phyloP scores from a whole-genome alignment of 345 rosid species.

The Melaleuca quinquenervia region DNA sequence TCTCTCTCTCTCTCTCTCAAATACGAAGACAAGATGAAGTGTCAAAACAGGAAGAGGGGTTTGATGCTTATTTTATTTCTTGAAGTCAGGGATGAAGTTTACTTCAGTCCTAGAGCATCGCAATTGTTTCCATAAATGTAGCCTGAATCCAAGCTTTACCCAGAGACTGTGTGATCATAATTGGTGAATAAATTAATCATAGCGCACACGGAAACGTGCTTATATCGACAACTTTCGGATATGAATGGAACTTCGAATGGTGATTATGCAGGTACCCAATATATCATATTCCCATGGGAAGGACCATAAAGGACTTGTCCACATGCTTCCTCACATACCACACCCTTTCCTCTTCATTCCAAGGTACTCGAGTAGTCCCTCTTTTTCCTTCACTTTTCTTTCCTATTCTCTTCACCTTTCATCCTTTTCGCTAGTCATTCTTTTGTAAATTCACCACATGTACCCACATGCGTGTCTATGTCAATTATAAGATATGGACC shows the following conservation, averaged over 20 bases:
- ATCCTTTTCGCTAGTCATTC: neutral
- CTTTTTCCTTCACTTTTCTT: neutral
- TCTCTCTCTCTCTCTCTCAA: neutral
- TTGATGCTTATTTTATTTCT: neutral
- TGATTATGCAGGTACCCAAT: constrained; percentile 31
- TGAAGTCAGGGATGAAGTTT: neutral
- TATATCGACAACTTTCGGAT: neutral
- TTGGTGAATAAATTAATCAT: neutral
- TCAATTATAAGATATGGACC: constrained; percentile 20
- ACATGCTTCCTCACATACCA: constrained; percentile 47
- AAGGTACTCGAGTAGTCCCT: constrained; percentile 11
- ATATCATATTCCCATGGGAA: constrained; percentile 49
- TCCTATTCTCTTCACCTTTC: neutral
- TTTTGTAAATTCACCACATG: neutral
- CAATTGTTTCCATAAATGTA: neutral
- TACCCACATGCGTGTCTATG: neutral
- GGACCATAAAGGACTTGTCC: constrained; percentile 47
- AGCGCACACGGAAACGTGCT: neutral
- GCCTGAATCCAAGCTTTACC: neutral
- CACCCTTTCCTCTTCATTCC: constrained; percentile 44
- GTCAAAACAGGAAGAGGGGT: neutral
- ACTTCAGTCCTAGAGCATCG: neutral
- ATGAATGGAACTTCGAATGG: neutral
- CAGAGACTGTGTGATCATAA: neutral
- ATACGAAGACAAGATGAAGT: neutral